Evolutionary conservation across 441 rosid genomes (phyloP).

Genomic region (Mallotus repandus): DNA sequence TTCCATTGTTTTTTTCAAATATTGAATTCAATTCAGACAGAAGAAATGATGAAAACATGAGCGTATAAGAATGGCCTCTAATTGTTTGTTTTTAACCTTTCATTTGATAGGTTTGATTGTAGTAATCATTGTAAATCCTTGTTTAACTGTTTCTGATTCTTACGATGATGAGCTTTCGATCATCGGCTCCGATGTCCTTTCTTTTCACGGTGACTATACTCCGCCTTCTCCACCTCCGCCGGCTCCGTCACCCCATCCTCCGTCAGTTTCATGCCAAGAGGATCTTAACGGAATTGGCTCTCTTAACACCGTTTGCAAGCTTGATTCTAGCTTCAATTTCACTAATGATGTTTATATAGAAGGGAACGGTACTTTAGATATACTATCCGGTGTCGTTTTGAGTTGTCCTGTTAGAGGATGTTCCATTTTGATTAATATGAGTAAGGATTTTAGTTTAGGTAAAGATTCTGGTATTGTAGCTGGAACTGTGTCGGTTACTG

Average conservation of each 20-base stretch:
- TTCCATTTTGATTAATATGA: constrained; percentile 46
- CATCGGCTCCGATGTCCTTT: constrained; percentile 15
- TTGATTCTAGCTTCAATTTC: constrained; percentile 46
- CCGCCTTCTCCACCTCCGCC: constrained; percentile 35
- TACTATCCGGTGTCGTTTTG: constrained; percentile 46
- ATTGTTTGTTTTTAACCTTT: neutral
- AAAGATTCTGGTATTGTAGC: constrained; percentile 34
- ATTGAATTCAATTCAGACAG: neutral
- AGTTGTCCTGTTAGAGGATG: constrained; percentile 50
- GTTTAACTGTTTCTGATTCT: constrained; percentile 10
- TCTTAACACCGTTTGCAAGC: constrained; percentile 51
- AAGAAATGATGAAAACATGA: too few relatives aligned
- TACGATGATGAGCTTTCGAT: constrained; percentile 18
- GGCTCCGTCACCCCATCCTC: constrained; percentile 25
- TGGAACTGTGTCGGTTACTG: constrained; percentile 48
- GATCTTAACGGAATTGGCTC: constrained; percentile 63
- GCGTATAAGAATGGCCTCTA: constrained; percentile 6
- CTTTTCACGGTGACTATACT: constrained; percentile 29
- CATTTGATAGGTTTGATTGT: neutral
- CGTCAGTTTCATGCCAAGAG: constrained; percentile 44
- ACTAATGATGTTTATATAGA: constrained; percentile 45
- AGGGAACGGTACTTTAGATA: constrained; percentile 51
- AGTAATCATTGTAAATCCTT: neutral
- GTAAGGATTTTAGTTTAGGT: constrained; percentile 46
- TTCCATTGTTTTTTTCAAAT: too few relatives aligned